Base-by-base conservation (phyloP, 2,329 filamentous ascomycete genomes). In the Plenodomus biglobosus region DNA sequence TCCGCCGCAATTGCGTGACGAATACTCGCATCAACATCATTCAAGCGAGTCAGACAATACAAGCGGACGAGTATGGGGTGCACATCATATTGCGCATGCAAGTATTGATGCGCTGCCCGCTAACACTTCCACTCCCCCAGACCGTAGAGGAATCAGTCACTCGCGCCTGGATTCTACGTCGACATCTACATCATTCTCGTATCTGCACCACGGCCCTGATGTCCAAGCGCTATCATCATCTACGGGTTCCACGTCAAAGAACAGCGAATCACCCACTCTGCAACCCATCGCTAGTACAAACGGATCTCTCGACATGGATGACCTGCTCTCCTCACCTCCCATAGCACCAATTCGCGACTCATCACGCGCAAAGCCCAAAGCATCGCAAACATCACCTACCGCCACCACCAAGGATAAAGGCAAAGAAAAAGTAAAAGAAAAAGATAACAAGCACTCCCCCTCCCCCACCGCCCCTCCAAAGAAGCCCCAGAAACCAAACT, bases 141-240 rank as follows among this genome's bases (percentile, higher is more conserved):
- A 21, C 15, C 35, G 30, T 11, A 6, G 27, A 24, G 30, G 19
- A 18, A 43, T 21, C 6, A 49, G 48, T 20, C 75, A 81, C 48
- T 75, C 44, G 27, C 54, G 46, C 3, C 52, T 51, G 53, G 78
- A 44, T 71, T 76, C 17, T 8, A 46, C 59, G 3, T 56, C 61
- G 6, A 52, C 52, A 11, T 48, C 59, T 17, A 48, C 58, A 10
- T 48, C 55, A 7, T 39, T 59, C 8, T 41, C 38, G 8, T 46
- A 48, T 15, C 53, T 50, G 2, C 40, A 50, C 21, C 35, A 47
- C 16, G 20, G 38, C 8, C 50, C 48, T 6, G 50, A 54, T 17
- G 38, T 54, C 15, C 41, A 52, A 8, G 37, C 44, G 20, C 40
- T 40, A 3, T 32, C 27, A 32, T 32, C 8, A 15, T 32, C 27